Evolutionary conservation across 306 rosid genomes (phyloP).

Genomic region (Carpinus fangiana): DNA sequence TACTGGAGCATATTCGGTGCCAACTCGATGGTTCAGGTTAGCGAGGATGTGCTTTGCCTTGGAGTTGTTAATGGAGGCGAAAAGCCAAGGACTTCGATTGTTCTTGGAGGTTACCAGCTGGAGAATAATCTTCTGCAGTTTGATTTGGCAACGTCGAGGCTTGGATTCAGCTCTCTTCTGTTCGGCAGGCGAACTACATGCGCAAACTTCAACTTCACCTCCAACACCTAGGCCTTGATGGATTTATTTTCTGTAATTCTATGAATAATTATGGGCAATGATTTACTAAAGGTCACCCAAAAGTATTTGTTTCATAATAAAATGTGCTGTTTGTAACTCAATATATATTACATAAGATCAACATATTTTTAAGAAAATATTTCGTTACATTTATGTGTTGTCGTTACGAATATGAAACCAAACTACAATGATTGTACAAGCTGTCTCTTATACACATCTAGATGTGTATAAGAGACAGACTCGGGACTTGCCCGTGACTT

Average conservation of each 20-base stretch:
- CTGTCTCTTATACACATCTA: too few species aligned
- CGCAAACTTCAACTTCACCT: constrained; percentile 46
- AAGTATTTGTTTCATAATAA: not conserved
- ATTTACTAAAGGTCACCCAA: not conserved
- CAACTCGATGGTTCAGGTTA: constrained; percentile 41
- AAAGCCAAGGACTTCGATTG: constrained; percentile 33
- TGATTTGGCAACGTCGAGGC: constrained; percentile 37
- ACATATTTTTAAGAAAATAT: too few species aligned
- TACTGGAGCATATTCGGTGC: constrained; percentile 40
- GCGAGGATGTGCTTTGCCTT: constrained; percentile 28
- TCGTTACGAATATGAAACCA: too few species aligned
- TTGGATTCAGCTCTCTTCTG: constrained; percentile 47
- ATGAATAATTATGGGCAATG: not conserved
- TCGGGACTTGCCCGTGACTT: too few species aligned
- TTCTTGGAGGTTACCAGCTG: constrained; percentile 48
- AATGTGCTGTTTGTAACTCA: too few species aligned
- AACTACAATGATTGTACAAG: too few species aligned
- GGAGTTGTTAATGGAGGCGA: constrained; percentile 47
- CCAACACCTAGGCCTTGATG: constrained; percentile 10
- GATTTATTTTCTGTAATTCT: not conserved
- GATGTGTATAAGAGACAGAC: too few species aligned
- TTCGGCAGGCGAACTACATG: constrained; percentile 34
- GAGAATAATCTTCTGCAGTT: constrained; percentile 43
- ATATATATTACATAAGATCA: too few species aligned
- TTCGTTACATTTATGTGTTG: too few species aligned